phyloP scores from a whole-genome alignment of 2,329 filamentous ascomycete species.

The Ophiostoma sp. region DNA sequence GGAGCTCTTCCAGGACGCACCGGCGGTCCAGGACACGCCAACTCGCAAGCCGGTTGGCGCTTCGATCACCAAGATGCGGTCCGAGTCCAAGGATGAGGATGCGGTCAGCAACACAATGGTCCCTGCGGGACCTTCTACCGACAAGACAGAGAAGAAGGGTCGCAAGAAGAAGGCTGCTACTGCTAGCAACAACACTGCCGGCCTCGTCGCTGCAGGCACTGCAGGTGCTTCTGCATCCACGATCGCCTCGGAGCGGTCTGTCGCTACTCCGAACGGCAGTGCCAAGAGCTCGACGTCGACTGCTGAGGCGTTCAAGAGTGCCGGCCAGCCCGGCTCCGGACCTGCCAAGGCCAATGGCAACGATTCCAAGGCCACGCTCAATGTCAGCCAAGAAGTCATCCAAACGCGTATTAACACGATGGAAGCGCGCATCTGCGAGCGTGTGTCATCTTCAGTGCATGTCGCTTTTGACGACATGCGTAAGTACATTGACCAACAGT shows the following conservation, averaged over 20 bases:
- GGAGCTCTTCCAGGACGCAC: slow-evolving; percentile 33
- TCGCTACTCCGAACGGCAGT: slow-evolving; percentile 39
- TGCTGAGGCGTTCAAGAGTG: slow-evolving; percentile 31
- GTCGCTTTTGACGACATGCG: slow-evolving; percentile 44
- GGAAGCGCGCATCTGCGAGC: slow-evolving; percentile 46
- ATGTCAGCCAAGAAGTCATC: slow-evolving; percentile 39
- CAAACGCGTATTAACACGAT: slow-evolving; percentile 51
- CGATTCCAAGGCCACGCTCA: slow-evolving; percentile 21
- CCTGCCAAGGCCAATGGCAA: not conserved
- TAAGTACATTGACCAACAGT: slow-evolving; percentile 56
- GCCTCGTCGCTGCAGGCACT: not conserved
- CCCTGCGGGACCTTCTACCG: slow-evolving; percentile 31
- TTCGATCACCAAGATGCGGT: slow-evolving; percentile 37
- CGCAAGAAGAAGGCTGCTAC: slow-evolving; percentile 63
- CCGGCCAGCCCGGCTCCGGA: not conserved
- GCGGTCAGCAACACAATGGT: slow-evolving; percentile 19
- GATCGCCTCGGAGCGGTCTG: slow-evolving; percentile 28
- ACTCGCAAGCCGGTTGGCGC: slow-evolving; percentile 32
- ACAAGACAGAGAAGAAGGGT: slow-evolving; percentile 57
- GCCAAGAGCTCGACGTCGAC: slow-evolving; percentile 19
- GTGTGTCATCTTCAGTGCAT: slow-evolving; percentile 47
- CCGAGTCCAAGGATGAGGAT: slow-evolving; percentile 47
- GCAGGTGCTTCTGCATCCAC: slow-evolving; percentile 26
- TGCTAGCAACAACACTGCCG: slow-evolving; percentile 27
- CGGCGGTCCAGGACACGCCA: slow-evolving; percentile 31